Evolutionary conservation across 495 filamentous ascomycete species (phyloP), one percentile per base, ranked within the genome.

Genomic region (Talaromyces proteolyticus): DNA sequence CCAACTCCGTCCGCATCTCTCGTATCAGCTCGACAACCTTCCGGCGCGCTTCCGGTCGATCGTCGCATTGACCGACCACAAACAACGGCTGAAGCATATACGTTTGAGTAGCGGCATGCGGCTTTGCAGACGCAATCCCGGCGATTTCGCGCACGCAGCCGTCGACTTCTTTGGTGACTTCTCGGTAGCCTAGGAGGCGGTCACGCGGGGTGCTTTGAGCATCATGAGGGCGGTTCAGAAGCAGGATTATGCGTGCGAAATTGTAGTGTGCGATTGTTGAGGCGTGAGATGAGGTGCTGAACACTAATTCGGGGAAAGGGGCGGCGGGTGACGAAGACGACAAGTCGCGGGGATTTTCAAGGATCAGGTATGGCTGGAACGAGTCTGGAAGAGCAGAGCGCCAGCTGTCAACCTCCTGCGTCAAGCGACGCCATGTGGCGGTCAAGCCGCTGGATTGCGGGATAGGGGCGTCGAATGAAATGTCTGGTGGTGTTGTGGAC

Each of bases 161-260:
- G 38, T 74, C 70, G 6, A 70, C 68, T 44, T 74, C 67, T 26
- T 72, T 72, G 3, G 68, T 71, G 14, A 74, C 52, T 43, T 72
- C 69, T 7, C 70, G 56, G 23, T 72, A 71, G 2, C 62, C 60
- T 26, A 69, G 66, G 3, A 74, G 51, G 3, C 69, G 66, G 47
- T 72, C 67, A 44, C 69, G 72, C 0, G 69, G 66, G 4, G 64
- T 70, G 26, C 63, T 69, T 0, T 64, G 69, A 0, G 58, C 66
- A 41, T 74, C 67, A 8, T 60, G 46, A 0, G 70, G 70, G 10
- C 63, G 57, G 19, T 74, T 72, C 6, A 74, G 56, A 1, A 65
- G 49, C 0, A 74, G 52, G 3, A 66, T 66, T 12, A 74, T 59
- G 0, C 69, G 61, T 1, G 62, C 70, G 26, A 72, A 74, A 41